Evolutionary conservation across 176 grass and related monocot species (phyloP), one percentile per base, ranked within the genome.

Genomic region (Oropetium thomaeum): DNA sequence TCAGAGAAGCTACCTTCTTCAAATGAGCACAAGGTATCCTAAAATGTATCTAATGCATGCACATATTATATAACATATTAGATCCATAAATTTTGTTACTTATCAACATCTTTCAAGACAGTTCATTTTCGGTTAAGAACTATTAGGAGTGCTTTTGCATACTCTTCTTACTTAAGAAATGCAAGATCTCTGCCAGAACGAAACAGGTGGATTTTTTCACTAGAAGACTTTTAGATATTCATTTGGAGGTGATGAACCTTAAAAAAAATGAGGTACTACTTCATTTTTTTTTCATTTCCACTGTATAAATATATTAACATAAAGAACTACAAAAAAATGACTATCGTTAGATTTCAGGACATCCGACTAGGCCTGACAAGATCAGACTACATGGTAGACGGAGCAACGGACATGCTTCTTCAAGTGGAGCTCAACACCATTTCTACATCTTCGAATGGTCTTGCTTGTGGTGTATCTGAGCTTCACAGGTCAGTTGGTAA

Each of bases 361-460:
- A 81, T 87, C 44, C 73, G 82, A 23, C 33, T 91, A 58, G 85
- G 89, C 62, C 65, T 91, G 23, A 86, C 85, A 27, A 83, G 89
- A 55, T 91, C 85, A 52, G 89, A 91, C 63, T 91, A 87, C 75
- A 87, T 91, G 89, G 13, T 91, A 33, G 89, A 91, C 82, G 53
- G 67, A 44, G 78, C 75, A 74, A 87, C 85, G 7, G 71, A 78
- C 35, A 60, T 60, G 42, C 85, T 91, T 78, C 79, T 91, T 51
- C 89, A 91, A 85, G 83, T 87, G 27, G 89, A 91, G 74, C 85
- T 91, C 20, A 91, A 91, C 77, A 91, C 85, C 5, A 87, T 87
- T 69, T 91, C 89, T 31, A 87, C 85, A 12, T 91, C 85, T 29
- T 91, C 86, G 14, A 71, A 83, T 23, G 89, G 89, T 67, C 89